phyloP scores from a whole-genome alignment of 345 rosid species.

The Gossypium thurberi region DNA sequence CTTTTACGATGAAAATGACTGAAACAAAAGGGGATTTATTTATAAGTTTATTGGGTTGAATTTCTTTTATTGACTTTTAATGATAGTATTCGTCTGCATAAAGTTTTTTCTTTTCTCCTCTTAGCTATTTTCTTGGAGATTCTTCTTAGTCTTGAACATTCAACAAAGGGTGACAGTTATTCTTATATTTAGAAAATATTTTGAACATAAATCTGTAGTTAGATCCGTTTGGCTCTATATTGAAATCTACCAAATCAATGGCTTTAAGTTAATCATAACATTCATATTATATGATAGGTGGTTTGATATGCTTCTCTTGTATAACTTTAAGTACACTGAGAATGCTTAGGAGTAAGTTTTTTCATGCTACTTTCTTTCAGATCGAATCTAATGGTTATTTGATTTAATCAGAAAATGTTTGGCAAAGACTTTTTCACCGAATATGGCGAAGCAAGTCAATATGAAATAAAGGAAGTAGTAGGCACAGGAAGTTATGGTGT shows the following conservation, averaged over 20 bases:
- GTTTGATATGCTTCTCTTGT: neutral
- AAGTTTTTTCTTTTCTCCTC: neutral
- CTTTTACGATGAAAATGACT: neutral
- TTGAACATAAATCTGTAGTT: neutral
- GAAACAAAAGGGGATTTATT: neutral
- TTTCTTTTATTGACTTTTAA: conserved; percentile 1
- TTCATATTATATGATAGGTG: neutral
- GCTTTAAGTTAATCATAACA: neutral
- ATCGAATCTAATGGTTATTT: conserved; percentile 1
- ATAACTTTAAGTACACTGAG: neutral
- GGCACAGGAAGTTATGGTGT: conserved; percentile 98
- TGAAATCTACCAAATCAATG: neutral
- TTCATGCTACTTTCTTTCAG: neutral
- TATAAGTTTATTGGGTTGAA: neutral
- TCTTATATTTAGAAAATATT: neutral
- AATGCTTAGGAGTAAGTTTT: neutral
- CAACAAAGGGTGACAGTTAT: neutral
- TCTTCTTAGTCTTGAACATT: neutral
- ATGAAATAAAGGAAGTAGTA: conserved; percentile 84
- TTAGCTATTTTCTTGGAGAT: neutral
- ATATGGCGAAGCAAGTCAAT: conserved; percentile 93
- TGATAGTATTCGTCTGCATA: neutral
- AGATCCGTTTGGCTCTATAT: neutral
- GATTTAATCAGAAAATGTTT: conserved; percentile 43
- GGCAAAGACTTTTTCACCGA: conserved; percentile 93